Evolutionary conservation across 192 early-diverging fungal species (phyloP).

Genomic region (Gryganskiella cystojenkinii): DNA sequence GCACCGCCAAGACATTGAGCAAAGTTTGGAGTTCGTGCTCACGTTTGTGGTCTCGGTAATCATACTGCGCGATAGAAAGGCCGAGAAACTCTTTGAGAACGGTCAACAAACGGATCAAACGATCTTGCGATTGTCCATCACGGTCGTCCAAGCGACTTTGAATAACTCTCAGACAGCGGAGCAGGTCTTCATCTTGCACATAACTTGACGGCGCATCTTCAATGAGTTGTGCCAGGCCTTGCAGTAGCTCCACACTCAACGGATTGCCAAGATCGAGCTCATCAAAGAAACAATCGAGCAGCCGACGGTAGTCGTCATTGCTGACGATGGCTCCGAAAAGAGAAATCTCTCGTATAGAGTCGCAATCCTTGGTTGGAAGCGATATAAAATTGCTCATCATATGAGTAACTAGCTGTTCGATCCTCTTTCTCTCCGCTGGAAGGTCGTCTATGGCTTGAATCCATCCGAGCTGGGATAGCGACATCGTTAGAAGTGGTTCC

Average conservation of each 20-base stretch:
- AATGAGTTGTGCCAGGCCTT: neutral
- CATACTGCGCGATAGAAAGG: neutral
- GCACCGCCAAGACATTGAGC: neutral
- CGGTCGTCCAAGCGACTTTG: neutral
- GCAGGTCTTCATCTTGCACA: neutral
- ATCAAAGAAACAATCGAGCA: neutral
- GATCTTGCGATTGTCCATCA: neutral
- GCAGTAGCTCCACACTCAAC: neutral
- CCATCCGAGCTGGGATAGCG: too few relatives aligned
- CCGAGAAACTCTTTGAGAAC: neutral
- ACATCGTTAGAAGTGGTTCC: too few relatives aligned
- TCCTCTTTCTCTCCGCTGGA: too few relatives aligned
- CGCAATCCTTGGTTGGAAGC: too few relatives aligned
- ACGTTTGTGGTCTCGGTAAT: neutral
- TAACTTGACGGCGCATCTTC: neutral
- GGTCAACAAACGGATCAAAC: neutral
- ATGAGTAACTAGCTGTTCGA: too few relatives aligned
- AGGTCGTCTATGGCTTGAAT: too few relatives aligned
- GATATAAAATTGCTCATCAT: too few relatives aligned
- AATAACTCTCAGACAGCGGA: neutral
- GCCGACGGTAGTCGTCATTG: neutral
- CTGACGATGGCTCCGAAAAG: neutral
- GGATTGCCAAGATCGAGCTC: neutral
- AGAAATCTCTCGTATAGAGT: neutral
- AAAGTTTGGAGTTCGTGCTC: neutral